Base-by-base conservation (phyloP, 768 basidiomycete species). In the Galerina marginata region DNA sequence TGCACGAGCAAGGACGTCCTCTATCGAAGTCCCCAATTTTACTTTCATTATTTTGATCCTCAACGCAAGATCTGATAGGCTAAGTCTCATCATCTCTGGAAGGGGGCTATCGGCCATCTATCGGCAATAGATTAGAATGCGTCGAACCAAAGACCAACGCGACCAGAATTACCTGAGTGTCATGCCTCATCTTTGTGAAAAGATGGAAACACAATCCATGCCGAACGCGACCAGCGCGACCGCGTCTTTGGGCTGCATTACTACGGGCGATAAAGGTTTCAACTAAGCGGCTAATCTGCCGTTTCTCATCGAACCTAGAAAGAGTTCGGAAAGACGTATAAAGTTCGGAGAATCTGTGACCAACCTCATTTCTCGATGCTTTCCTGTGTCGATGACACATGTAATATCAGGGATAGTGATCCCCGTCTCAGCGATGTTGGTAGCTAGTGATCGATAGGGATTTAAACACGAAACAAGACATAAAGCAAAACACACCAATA, bases 331-430 rank as follows among this genome's bases (percentile, higher is more conserved):
- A 2, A 46, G 26, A 12, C 2, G 11, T 14, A 25, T 11, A 45
- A 20, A 14, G 4, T 25, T 39, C 25, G 6, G 7, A 43, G 6
- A 43, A 36, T n/a, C 20, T 23, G 23, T 14, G 4, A 45, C 58
- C 51, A 59, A 90, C 89, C 90, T 86, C 90, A 97, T 97, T 77
- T 97, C 95, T 65, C 93, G 84, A 71, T 97, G 95, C 68, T 92
- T 95, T 49, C 96, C 95, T 0, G 89, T 86, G 69, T 99, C 96
- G 60, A 99, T 94, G 23, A 98, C 96, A 65, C 94, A 95, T 9
- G 95, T 96, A 60, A 97, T 92, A 67, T 99, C 97, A 6, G 96
- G 96, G 56, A 99, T 99, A 1, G 97, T 99, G 56, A 99, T 93
- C 66, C 96, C 96, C 12, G 96, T 99, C 75, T 99, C 96, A 14